Base-by-base conservation (phyloP, 2,329 filamentous ascomycete genomes). In the Beauveria sp. region DNA sequence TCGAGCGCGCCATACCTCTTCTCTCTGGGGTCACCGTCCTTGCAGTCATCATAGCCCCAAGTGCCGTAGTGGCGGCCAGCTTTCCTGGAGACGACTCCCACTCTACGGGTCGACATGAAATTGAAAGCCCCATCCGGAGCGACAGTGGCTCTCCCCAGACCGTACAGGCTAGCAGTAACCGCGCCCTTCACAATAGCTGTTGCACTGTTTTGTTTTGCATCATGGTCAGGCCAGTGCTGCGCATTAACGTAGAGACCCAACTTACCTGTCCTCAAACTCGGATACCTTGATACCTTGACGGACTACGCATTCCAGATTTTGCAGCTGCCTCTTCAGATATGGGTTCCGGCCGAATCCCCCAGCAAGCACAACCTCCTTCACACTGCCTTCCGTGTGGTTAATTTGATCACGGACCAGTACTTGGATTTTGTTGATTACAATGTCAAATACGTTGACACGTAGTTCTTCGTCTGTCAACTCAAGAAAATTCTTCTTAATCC, bases 351-450 rank as follows among this genome's bases (percentile, higher is more conserved):
- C 51, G 10, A 54, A 54, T 54, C 51, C 51, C 22, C 51, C 51
- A 54, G 51, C 51, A 42, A 54, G 51, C 51, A 54, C 51, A 54
- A 54, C 34, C 51, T 54, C 20, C 51, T 54, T 54, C 20, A 54
- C 51, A 42, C 9, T 26, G 34, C 51, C 51, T 54, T 54, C 51
- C 16, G 51, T 54, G 20, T 54, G 30, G 34, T 10, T 5, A 54
- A 54, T 54, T 42, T 54, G 51, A 54, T 54, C 51, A 34, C 34
- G 51, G 51, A 54, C 51, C 9, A 54, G 51, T 40, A 7, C 20
- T 54, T 10, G 9, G 34, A 54, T 42, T 26, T 42, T 26, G 51
- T 54, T 42, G n/a, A 54, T 26, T 22, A 54, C 51, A 20, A 34
- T 42, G 34, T 54, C 51, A 42, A 54, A 54, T 54, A 54, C 51